phyloP scores from a whole-genome alignment of 148 eudicot species.

The Cornus suecica region DNA sequence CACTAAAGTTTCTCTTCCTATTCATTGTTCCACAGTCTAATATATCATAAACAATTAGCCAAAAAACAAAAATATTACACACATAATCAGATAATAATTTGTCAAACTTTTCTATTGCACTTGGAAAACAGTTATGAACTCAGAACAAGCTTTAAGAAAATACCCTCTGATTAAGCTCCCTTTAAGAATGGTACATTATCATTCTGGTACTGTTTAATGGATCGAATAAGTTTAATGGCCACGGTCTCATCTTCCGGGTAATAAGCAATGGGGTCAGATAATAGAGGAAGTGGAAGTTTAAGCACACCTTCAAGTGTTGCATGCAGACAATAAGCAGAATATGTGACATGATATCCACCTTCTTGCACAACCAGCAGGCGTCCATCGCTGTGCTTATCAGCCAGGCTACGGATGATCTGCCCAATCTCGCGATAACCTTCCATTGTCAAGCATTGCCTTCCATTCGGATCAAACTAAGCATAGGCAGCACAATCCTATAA shows the following conservation, averaged over 20 bases:
- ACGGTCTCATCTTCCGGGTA: conserved; percentile 78
- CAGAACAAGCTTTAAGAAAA: neutral
- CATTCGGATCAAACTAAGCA: conserved; percentile 91
- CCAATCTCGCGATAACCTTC: conserved; percentile 76
- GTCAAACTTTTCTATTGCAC: neutral
- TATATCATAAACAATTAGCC: too few relatives aligned
- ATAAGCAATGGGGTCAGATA: conserved; percentile 75
- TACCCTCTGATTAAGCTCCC: conserved; percentile 18
- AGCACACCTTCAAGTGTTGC: conserved; percentile 88
- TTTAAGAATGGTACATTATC: conserved; percentile 41
- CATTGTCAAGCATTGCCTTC: conserved; percentile 98
- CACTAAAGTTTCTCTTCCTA: too few relatives aligned
- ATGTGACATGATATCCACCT: conserved; percentile 93
- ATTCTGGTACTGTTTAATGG: conserved; percentile 46
- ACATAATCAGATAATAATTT: neutral
- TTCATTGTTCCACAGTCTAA: too few relatives aligned
- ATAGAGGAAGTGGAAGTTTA: conserved; percentile 42
- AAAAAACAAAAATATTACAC: too few relatives aligned
- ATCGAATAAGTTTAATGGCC: conserved; percentile 37
- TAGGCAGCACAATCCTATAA: neutral
- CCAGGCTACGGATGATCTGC: conserved; percentile 45
- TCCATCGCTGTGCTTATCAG: conserved; percentile 57
- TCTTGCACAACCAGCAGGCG: conserved; percentile 83
- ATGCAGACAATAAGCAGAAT: conserved; percentile 92
- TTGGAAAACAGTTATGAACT: neutral